Conservation (phyloP, 2,329 filamentous ascomycete genomes). For the Fusarium bulbicola region DNA sequence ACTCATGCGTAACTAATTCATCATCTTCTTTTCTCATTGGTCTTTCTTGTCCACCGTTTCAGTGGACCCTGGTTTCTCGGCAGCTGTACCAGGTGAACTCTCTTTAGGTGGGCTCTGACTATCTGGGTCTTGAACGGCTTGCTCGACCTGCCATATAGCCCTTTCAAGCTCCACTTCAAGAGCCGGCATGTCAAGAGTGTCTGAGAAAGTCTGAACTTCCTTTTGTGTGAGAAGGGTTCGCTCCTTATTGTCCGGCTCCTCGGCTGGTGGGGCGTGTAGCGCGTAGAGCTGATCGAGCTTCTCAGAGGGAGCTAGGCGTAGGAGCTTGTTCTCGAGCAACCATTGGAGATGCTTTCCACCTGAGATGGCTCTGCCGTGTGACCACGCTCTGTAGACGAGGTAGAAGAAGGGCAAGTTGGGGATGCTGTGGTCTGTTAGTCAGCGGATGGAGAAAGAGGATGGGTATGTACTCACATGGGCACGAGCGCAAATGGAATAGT, state of each 20-base stretch:
- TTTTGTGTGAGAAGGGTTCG: constrained; percentile 57
- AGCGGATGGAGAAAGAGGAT: neutral
- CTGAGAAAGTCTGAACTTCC: constrained; percentile 66
- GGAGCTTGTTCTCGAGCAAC: constrained; percentile 76
- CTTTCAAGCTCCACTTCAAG: constrained; percentile 78
- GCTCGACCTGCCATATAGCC: constrained; percentile 78
- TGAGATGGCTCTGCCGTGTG: constrained; percentile 85
- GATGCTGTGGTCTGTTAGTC: constrained; percentile 61
- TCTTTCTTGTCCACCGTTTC: constrained; percentile 23
- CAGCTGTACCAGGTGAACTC: constrained; percentile 21
- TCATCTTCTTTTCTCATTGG: constrained; percentile 27
- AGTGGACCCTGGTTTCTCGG: constrained; percentile 19
- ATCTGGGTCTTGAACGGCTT: constrained; percentile 53
- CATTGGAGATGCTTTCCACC: constrained; percentile 88
- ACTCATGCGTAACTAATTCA: constrained; percentile 1
- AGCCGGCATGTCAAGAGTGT: constrained; percentile 72
- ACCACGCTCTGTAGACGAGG: constrained; percentile 89
- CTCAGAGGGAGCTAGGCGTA: constrained; percentile 71
- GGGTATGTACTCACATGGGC: constrained; percentile 74
- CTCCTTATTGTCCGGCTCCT: constrained; percentile 42
- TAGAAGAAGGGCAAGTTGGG: constrained; percentile 99
- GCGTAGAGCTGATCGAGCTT: constrained; percentile 79
- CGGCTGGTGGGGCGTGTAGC: constrained; percentile 49
- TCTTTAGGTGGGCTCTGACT: constrained; percentile 15
- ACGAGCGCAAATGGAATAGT: constrained; percentile 83